Conservation (phyloP, 2,329 filamentous ascomycete genomes). For the Dothideomycetes sp. region DNA sequence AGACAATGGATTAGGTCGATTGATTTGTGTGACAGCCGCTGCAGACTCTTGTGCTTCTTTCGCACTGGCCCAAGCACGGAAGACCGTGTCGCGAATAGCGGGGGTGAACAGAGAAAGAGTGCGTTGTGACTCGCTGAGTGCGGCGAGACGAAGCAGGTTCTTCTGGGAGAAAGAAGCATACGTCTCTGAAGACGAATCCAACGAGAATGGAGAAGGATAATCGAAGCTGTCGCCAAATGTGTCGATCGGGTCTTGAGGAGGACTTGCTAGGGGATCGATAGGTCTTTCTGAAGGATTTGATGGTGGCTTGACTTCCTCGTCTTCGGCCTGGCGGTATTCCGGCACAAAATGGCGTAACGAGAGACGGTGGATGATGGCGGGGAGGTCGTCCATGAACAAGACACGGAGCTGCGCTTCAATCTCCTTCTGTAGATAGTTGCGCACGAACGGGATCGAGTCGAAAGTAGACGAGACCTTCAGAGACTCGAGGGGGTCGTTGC, state of each 20-base stretch:
- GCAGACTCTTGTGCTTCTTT: constrained; percentile 57
- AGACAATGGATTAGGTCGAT: constrained; percentile 36
- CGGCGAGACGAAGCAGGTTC: constrained; percentile 74
- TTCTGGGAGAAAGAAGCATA: constrained; percentile 93
- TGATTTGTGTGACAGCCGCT: constrained; percentile 31
- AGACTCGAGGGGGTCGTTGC: constrained; percentile 95
- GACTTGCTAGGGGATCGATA: constrained; percentile 30
- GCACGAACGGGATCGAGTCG: constrained; percentile 96
- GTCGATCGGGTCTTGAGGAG: constrained; percentile 60
- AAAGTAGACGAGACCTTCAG: constrained; percentile 98
- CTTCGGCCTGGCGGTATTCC: constrained; percentile 63
- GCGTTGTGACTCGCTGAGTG: constrained; percentile 77
- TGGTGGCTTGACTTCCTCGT: constrained; percentile 41
- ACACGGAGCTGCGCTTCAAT: constrained; percentile 90
- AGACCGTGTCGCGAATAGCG: constrained; percentile 80
- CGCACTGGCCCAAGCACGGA: constrained; percentile 81
- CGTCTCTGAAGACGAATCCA: constrained; percentile 71
- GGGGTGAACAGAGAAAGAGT: constrained; percentile 89
- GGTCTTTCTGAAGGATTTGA: constrained; percentile 13
- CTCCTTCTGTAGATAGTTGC: constrained; percentile 90
- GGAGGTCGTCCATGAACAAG: constrained; percentile 95
- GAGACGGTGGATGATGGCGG: constrained; percentile 88
- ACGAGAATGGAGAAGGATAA: constrained; percentile 58
- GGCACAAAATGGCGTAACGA: constrained; percentile 85
- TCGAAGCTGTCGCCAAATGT: constrained; percentile 62